Evolutionary conservation across 345 rosid species (phyloP), one percentile per base, ranked within the genome.

Genomic region (Tarenaya hassleriana): DNA sequence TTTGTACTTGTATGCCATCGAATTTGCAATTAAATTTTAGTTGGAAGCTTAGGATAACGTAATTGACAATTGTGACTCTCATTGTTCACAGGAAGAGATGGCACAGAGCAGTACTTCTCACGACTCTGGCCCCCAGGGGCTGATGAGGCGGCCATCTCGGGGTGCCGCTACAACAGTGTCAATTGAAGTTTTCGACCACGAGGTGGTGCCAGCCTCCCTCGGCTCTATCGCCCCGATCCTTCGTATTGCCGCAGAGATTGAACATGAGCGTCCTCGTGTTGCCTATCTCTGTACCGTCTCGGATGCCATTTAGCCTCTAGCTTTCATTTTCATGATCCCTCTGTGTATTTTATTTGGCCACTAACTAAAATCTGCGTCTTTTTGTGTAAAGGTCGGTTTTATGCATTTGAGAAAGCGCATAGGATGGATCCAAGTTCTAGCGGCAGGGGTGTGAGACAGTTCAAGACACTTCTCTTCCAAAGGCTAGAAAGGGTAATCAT

Each of bases 221-320:
- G 77, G 83, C 61, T 77, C 80, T 71, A 83, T 92, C 45, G 80
- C 83, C 41, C 94, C 94, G 13, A 77, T 88, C 50, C 91, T 88
- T 42, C 98, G 94, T 42, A 72, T 84, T 31, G 95, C 95, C 37
- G 79, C 77, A 5, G 96, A 88, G 79, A 85, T 92, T 67, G 86
- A 88, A 56, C 74, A 74, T 18, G 95, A 84, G 60, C 98, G 96
- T 16, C 98, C 98, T 63, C 96, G 98, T 34, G 98, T 92, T 13
- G 86, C 98, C 44, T 92, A 92, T 62, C 92, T 92, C 50, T 92
- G 96, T 92, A 73, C 45, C 81, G 47, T 10, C 18, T 17, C 44
- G 6, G 12, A 3, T 10, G 21, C 16, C 46, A 27, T 35, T 42
- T 4, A 5, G 29, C 12, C 3, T 47, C 46, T 48, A 53, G 34